A percentile compares a stretch with the other conserved stretches of the same genome.
Evolutionary conservation across 495 filamentous ascomycete species (phyloP).

Genomic region (Talaromyces stipitatus): DNA sequence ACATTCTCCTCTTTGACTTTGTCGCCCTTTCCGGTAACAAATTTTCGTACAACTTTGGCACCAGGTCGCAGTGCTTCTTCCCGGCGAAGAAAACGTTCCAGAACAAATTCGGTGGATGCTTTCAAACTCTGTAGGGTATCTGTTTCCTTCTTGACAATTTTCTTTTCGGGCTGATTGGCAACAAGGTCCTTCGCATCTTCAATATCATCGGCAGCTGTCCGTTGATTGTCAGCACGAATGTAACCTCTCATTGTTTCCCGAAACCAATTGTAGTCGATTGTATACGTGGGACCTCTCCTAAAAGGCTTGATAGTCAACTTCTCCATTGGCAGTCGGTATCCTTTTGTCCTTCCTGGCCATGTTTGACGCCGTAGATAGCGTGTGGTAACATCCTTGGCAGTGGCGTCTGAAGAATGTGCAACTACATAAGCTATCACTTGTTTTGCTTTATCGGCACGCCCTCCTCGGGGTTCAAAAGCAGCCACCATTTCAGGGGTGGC

Average conservation of each 20-base stretch:
- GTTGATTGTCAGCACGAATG: constrained; percentile 43
- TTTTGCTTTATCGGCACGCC: constrained; percentile 72
- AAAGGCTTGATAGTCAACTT: constrained; percentile 72
- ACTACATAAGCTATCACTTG: constrained; percentile 92
- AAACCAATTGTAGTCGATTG: constrained; percentile 83
- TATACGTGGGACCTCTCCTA: constrained; percentile 59
- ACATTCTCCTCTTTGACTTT: constrained; percentile 68
- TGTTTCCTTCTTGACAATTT: constrained; percentile 57
- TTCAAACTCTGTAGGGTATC: constrained; percentile 84
- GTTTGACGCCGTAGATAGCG: constrained; percentile 79
- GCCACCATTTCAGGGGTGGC: constrained; percentile 62
- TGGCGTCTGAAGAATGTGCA: constrained; percentile 74
- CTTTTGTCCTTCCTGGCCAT: constrained; percentile 88
- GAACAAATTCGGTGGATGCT: constrained; percentile 72
- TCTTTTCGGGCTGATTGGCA: constrained; percentile 61
- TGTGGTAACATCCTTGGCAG: constrained; percentile 91
- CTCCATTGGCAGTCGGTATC: constrained; percentile 64
- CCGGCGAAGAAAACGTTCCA: constrained; percentile 81
- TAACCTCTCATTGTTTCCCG: constrained; percentile 69
- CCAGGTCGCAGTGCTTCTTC: constrained; percentile 79
- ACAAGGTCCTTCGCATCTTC: constrained; percentile 73
- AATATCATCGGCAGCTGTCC: constrained; percentile 63
- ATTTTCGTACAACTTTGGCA: constrained; percentile 64
- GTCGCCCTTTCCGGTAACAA: constrained; percentile 61
- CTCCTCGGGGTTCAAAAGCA: constrained; percentile 74